Evolutionary conservation across 2,329 filamentous ascomycete genomes (phyloP).

Genomic region (Ceratocystis ficicola): DNA sequence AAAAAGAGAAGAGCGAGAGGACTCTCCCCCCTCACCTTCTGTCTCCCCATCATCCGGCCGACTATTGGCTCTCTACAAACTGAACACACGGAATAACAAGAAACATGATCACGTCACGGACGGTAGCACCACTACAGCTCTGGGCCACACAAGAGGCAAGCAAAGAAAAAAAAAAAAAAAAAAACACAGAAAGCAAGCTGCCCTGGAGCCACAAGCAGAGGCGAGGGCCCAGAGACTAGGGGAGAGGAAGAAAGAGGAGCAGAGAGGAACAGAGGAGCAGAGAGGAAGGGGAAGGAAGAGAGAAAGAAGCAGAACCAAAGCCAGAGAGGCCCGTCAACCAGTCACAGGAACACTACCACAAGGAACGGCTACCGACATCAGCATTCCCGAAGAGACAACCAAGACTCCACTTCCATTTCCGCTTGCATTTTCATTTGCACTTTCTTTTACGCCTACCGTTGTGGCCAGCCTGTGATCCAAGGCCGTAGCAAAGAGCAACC

Average conservation of each 20-base stretch:
- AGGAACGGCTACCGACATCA: constrained; percentile 2
- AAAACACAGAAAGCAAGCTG: neutral
- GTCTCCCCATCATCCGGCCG: neutral
- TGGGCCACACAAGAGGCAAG: neutral
- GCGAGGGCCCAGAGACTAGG: neutral
- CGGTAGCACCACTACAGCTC: constrained; percentile 4
- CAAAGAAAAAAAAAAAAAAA: neutral
- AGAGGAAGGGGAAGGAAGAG: too few species aligned
- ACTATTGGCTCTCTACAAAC: neutral
- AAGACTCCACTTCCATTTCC: too few species aligned
- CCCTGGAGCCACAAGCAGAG: neutral
- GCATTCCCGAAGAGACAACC: neutral
- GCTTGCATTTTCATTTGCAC: too few species aligned
- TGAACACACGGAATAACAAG: neutral
- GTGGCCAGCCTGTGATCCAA: too few species aligned
- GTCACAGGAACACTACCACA: neutral
- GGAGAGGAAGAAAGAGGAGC: too few species aligned
- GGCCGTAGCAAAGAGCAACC: too few species aligned
- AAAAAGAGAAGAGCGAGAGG: neutral
- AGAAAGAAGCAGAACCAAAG: neutral
- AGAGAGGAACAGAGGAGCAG: too few species aligned
- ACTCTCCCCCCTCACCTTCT: neutral
- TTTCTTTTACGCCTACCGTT: too few species aligned
- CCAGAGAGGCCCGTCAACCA: neutral
- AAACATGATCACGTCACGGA: constrained; percentile 5